phyloP scores from a whole-genome alignment of 345 rosid genomes.

The Syzygium jambos region DNA sequence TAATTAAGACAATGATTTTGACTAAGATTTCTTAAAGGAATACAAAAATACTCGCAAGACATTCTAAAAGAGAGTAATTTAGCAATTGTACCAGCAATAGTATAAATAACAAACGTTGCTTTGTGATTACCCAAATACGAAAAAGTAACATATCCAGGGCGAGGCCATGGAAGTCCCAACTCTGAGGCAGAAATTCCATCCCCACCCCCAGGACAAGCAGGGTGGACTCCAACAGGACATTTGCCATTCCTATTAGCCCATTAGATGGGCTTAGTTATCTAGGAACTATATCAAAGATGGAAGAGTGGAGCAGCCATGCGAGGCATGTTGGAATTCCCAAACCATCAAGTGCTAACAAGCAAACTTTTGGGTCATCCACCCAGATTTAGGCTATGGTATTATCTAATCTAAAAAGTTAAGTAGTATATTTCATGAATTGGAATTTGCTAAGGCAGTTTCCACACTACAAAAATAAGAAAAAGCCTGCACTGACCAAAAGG shows the following conservation, averaged over 20 bases:
- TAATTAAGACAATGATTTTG: neutral
- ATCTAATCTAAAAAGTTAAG: neutral
- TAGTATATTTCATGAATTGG: neutral
- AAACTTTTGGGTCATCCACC: neutral
- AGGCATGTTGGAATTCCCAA: neutral
- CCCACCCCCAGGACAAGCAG: neutral
- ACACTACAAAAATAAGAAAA: neutral
- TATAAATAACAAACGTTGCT: neutral
- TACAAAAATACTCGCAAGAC: neutral
- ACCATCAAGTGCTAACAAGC: neutral
- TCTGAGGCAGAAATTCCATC: neutral
- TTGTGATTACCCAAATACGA: neutral
- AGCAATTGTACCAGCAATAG: neutral
- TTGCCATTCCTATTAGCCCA: neutral
- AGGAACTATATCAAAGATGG: neutral
- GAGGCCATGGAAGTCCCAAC: neutral
- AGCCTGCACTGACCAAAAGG: neutral
- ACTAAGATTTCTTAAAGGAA: neutral
- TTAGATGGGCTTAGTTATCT: neutral
- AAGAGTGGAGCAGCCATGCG: neutral
- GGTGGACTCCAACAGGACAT: neutral
- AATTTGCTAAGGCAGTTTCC: neutral
- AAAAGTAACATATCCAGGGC: neutral
- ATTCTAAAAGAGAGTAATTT: neutral
- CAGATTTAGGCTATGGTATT: neutral